Evolutionary conservation across 2,329 filamentous ascomycete species (phyloP), one percentile per base, ranked within the genome.

Genomic region (Fusarium longipes): DNA sequence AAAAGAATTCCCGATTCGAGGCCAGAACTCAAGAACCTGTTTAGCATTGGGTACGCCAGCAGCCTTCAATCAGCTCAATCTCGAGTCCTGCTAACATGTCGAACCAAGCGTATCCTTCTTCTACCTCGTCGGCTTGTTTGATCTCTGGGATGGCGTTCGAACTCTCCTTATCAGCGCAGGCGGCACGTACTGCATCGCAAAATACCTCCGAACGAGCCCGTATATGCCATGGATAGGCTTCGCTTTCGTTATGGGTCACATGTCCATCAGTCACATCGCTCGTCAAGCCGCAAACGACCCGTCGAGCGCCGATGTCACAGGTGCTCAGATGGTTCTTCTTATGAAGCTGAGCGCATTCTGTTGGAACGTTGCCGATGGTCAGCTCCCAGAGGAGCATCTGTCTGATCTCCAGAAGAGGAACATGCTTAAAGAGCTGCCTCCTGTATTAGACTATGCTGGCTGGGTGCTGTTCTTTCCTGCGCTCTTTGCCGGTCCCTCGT

Each of bases 161-260:
- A 97, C 94, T 4, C 82, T 99, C 36, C 77, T 91, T 59, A 89
- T 97, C 76, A 93, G 92, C 75, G 89, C 95, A 1, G 87, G 85
- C 18, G 94, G 89, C 48, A 88, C 92, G 49, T 99, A 97, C 76
- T 83, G 86, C 67, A 96, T 99, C 71, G 91, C 95, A 51, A 88
- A 91, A 70, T 94, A 89, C 76, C 82, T 98, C 42, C 87, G 93
- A 69, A 79, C 77, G 33, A 94, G 93, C 20, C 93, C 93, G 1
- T 92, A 95, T 76, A 99, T 99, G 96, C 96, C 96, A 82, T 99
- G 96, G 96, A 84, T 97, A 48, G 93, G 89, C 61, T 99, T 99
- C 78, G 83, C 93, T 48, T 97, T 97, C 75, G 82, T 97, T 57
- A 98, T 99, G 95, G 90, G 90, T 55, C 95, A 99, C 80, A 92